A percentile compares a stretch with the other conserved stretches of the same genome.
Evolutionary conservation across 306 rosid species (phyloP).

Genomic region (Vigna reflexopilosa): DNA sequence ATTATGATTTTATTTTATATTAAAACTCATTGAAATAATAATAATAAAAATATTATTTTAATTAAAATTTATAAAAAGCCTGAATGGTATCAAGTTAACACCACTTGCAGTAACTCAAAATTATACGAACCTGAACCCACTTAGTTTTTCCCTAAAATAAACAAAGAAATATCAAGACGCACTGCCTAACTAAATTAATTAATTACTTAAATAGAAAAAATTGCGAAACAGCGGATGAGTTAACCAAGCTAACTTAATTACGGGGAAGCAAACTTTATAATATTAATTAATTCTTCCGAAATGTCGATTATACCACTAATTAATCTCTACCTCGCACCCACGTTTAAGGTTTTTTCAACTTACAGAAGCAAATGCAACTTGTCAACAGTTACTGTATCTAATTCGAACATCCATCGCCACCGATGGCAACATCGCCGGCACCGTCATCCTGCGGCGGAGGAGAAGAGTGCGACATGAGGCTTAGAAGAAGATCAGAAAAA

Average conservation of each 20-base stretch:
- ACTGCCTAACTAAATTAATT: neutral
- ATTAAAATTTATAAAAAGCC: no score
- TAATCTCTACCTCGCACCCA: conserved; percentile 41
- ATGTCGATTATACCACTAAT: neutral
- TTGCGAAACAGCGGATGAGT: neutral
- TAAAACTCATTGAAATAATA: no score
- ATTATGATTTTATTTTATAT: no score
- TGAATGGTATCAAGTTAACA: no score
- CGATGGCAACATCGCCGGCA: neutral
- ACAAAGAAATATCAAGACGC: neutral
- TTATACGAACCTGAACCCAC: no score
- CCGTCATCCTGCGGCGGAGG: conserved; percentile 10
- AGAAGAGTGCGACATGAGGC: conserved; percentile 47
- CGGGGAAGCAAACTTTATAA: neutral
- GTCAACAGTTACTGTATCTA: neutral
- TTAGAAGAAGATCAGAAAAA: conserved; percentile 75
- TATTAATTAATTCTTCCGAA: neutral
- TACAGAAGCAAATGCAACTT: conserved; percentile 40
- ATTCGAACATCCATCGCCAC: conserved; percentile 39
- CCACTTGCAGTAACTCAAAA: no score
- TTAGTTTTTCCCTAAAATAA: no score
- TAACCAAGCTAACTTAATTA: neutral
- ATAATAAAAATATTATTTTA: no score
- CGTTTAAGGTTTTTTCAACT: conserved; percentile 37
- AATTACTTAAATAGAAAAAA: neutral